A percentile compares a stretch with the other conserved stretches of the same genome.
These are phyloP conservation scores for Hapsidospora chrysogenum DNA, from an alignment of 495 filamentous ascomycete species.

Conservation along the genomic window DNA sequence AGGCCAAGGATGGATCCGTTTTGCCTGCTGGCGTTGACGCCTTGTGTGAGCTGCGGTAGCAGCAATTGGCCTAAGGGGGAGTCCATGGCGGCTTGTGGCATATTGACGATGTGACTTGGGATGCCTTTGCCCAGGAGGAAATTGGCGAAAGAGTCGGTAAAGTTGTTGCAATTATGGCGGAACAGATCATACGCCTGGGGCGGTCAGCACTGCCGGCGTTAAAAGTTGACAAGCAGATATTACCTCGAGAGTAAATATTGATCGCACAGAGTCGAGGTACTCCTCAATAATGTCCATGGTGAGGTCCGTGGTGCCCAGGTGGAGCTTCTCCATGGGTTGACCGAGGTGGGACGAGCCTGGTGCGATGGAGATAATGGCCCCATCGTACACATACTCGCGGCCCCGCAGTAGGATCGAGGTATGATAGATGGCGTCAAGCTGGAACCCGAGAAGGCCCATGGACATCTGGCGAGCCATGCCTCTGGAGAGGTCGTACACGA, in stretches of 20 bases:
- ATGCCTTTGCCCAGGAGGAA: constrained; percentile 86
- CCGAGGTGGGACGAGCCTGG: constrained; percentile 80
- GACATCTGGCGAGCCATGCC: constrained; percentile 37
- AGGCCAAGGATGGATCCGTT: constrained; percentile 33
- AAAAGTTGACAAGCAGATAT: constrained; percentile 4
- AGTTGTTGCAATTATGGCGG: constrained; percentile 96
- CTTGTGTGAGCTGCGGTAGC: constrained; percentile 58
- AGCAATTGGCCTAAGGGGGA: constrained; percentile 89
- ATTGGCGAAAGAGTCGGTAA: constrained; percentile 82
- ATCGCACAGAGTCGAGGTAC: constrained; percentile 68
- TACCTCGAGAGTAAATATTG: constrained; percentile 71
- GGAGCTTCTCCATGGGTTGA: constrained; percentile 56
- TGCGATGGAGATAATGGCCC: constrained; percentile 61
- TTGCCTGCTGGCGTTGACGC: constrained; percentile 50
- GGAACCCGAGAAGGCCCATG: constrained; percentile 41
- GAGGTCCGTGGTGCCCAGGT: constrained; percentile 59
- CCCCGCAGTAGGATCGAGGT: constrained; percentile 71
- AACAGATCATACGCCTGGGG: constrained; percentile 64
- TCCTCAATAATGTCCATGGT: constrained; percentile 75
- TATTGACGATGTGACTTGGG: constrained; percentile 70
- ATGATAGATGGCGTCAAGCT: constrained; percentile 83
- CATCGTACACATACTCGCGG: constrained; percentile 34
- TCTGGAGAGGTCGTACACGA: constrained; percentile 86
- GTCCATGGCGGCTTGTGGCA: constrained; percentile 72
- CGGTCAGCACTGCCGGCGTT: constrained; percentile 5